Evolutionary conservation across 495 filamentous ascomycete species (phyloP).

Genomic region (Penicillium cinerascens): DNA sequence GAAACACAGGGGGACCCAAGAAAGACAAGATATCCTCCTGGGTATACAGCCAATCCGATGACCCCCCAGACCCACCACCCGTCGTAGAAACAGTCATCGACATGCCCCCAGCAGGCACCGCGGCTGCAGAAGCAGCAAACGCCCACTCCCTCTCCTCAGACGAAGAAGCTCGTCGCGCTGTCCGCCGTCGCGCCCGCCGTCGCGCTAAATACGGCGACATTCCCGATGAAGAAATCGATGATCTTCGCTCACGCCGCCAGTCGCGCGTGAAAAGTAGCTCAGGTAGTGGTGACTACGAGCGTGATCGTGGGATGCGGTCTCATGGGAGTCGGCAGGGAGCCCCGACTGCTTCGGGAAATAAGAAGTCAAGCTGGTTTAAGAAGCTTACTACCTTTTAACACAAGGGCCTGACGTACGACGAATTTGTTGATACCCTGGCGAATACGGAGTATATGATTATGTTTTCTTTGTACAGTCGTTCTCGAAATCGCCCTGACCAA

Average conservation of each 20-base stretch:
- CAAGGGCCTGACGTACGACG: background rate
- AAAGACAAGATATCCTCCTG: slow-evolving; percentile 59
- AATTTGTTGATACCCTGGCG: background rate
- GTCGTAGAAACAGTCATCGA: slow-evolving; percentile 54
- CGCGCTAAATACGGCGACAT: slow-evolving; percentile 40
- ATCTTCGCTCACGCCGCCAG: slow-evolving; percentile 31
- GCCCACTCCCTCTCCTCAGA: slow-evolving; percentile 41
- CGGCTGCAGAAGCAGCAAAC: slow-evolving; percentile 14
- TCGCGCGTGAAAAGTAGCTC: slow-evolving; percentile 38
- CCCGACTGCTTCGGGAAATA: slow-evolving; percentile 29
- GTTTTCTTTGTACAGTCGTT: background rate
- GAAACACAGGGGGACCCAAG: slow-evolving; percentile 14
- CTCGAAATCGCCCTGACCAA: too few relatives aligned
- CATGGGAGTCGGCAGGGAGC: slow-evolving; percentile 30
- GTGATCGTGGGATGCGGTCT: slow-evolving; percentile 37
- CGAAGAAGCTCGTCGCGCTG: slow-evolving; percentile 38
- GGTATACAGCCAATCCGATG: slow-evolving; percentile 53
- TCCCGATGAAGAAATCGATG: slow-evolving; percentile 41
- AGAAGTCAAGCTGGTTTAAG: slow-evolving; percentile 47
- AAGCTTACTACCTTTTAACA: slow-evolving; percentile 42
- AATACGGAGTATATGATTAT: background rate
- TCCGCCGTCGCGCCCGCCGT: slow-evolving; percentile 35
- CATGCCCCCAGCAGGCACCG: slow-evolving; percentile 38
- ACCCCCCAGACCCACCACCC: slow-evolving; percentile 57
- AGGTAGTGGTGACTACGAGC: slow-evolving; percentile 42